A percentile compares a stretch with the other conserved stretches of the same genome.
These are phyloP conservation scores for Iris macrosiphon DNA, from an alignment of 106 monocot genomes.

Conservation along the genomic window DNA sequence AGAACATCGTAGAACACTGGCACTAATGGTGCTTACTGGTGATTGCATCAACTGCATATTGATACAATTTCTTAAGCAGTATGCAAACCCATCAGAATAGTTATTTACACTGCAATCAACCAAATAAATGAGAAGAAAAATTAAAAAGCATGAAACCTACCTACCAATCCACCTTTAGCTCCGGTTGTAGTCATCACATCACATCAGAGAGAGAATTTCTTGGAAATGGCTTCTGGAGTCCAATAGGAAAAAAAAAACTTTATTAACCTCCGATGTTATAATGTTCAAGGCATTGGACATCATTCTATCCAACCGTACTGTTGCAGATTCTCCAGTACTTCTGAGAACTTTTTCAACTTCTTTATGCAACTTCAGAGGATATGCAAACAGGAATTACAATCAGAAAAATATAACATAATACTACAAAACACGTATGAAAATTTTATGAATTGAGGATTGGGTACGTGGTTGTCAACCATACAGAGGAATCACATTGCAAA, in stretches of 20 bases:
- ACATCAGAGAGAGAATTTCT: slow-evolving; percentile 86
- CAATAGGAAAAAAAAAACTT: slow-evolving; percentile 57
- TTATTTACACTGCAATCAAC: too few relatives aligned
- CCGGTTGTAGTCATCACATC: slow-evolving; percentile 94
- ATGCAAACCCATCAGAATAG: too few relatives aligned
- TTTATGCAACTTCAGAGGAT: slow-evolving; percentile 46
- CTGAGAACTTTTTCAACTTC: slow-evolving; percentile 78
- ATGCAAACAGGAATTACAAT: too few relatives aligned
- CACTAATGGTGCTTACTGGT: too few relatives aligned
- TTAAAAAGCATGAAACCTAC: slow-evolving; percentile 11
- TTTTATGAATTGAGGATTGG: too few relatives aligned
- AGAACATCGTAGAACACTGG: too few relatives aligned
- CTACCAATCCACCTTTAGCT: slow-evolving; percentile 93
- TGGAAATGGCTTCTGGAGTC: slow-evolving; percentile 66
- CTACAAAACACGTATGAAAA: not conserved
- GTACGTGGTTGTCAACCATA: too few relatives aligned
- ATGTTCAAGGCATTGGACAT: slow-evolving; percentile 77
- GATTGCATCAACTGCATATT: too few relatives aligned
- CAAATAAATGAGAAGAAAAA: too few relatives aligned
- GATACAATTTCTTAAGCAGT: too few relatives aligned
- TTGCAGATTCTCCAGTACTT: slow-evolving; percentile 70
- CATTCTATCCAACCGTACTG: slow-evolving; percentile 58
- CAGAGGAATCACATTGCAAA: too few relatives aligned
- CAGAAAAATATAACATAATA: not conserved
- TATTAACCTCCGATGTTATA: slow-evolving; percentile 71